Conservation (phyloP, 805 yeast species). For the Cyberlindnera suaveolens region DNA sequence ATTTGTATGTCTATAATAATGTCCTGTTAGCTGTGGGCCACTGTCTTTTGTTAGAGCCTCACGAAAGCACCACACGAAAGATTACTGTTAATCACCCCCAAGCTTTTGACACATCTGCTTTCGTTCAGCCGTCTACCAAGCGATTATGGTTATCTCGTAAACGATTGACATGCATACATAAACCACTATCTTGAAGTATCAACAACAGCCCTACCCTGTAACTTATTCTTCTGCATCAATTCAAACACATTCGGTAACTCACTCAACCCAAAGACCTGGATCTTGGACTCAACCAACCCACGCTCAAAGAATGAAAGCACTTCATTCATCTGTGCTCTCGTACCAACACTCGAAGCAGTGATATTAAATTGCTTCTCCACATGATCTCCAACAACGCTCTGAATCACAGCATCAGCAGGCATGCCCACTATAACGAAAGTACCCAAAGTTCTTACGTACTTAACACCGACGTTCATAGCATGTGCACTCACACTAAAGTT, state of each 20-base stretch:
- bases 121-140: too few relatives aligned
- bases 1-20: too few relatives aligned
- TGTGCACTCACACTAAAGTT: conserved; percentile 52
- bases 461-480: conserved; percentile 41
- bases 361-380: conserved; percentile 41
- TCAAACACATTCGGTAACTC: conserved; percentile 45
- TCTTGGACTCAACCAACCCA: conserved; percentile 56
- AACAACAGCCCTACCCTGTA: conserved; percentile 73
- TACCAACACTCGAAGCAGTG: conserved; percentile 28
- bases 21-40: too few relatives aligned
- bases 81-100: too few relatives aligned
- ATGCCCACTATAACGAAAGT: conserved; percentile 58
- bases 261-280: conserved; percentile 47
- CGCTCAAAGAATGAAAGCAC: conserved; percentile 62
- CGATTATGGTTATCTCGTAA: too few relatives aligned
- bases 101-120: too few relatives aligned
- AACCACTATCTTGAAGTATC: conserved; percentile 40
- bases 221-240: conserved; percentile 48
- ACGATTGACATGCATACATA: too few relatives aligned
- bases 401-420: conserved; percentile 43
- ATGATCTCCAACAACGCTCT: conserved; percentile 36
- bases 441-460: conserved; percentile 53
- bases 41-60: too few relatives aligned
- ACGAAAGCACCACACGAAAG: too few relatives aligned
- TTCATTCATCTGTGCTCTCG: conserved; percentile 38